Evolutionary conservation across 257 asterid genomes (phyloP), one percentile per base, ranked within the genome.

Genomic region (Nicotiana attenuata): DNA sequence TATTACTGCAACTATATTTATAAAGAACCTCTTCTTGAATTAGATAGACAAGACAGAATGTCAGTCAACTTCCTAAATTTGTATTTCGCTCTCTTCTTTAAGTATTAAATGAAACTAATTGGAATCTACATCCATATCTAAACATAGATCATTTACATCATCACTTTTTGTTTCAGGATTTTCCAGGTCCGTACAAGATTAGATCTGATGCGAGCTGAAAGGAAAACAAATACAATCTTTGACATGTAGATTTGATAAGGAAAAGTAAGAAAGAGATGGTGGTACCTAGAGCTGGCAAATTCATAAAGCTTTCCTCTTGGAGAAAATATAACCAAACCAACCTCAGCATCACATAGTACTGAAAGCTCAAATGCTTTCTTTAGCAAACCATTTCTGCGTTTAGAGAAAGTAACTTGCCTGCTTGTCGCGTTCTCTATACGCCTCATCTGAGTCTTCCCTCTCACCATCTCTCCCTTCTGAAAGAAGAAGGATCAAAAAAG

Each of bases 381-480:
- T 6, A 92, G 89, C 66, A 94, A 86, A 10, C 98, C 97, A 87
- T 91, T 94, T 88, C 97, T 83, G 71, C 98, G 87, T 91, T 94
- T 94, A 2, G 98, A 94, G 96, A 94, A 93, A 79, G 99, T 93
- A 14, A 93, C 98, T 84, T 95, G 98, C 81, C 99, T 82, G 89
- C 98, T 93, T 7, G 98, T 92, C 5, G 96, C 97, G 93, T 93
- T 92, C 80, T 95, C 99, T 73, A 95, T 95, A 77, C 95, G 97
- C 95, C 93, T 84, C 97, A 95, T 90, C 92, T 93, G 92, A 35
- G 99, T 95, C 81, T 95, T 95, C n/a, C 99, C 99, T 82, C 99
- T 81, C 87, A 92, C 99, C 99, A 95, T 95, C 71, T 83, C 19
- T 50, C 50, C 53, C 56, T 77, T 4, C 20, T 35, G 16, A 7